These are phyloP conservation scores for Scutellaria minor DNA, from an alignment of 257 asterid genomes.

Conservation along the genomic window DNA sequence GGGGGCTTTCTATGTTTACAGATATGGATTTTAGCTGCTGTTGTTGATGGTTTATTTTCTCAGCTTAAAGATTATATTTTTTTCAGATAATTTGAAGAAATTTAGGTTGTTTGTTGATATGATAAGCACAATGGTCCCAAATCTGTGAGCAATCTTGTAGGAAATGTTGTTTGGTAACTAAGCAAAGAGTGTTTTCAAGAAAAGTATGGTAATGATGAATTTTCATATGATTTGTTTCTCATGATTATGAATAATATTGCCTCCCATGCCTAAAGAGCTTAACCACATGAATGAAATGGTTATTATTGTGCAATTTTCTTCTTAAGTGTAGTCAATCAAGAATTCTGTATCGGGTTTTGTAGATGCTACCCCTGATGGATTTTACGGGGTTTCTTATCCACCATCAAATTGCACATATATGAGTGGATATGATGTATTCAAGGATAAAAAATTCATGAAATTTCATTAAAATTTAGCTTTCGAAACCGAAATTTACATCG, in stretches of 20 bases:
- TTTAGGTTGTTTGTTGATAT: not conserved
- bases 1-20: not conserved
- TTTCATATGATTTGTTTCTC: conserved; percentile 14
- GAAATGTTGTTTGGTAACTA: conserved; percentile 3
- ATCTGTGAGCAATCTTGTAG: conserved; percentile 6
- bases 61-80: too few species aligned
- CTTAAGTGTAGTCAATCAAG: conserved; percentile 2
- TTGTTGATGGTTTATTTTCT: conserved; percentile 14
- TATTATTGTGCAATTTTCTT: not conserved
- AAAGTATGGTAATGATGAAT: conserved; percentile 22
- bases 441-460: too few species aligned
- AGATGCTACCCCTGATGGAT: not conserved
- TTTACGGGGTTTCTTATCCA: not conserved
- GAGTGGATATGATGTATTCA: not conserved
- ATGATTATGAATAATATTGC: conserved; percentile 37
- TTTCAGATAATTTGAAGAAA: not conserved
- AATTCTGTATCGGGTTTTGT: not conserved
- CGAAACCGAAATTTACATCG: too few species aligned
- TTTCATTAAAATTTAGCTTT: too few species aligned
- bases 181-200: conserved; percentile 31
- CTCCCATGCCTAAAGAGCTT: conserved; percentile 34
- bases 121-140: conserved; percentile 25
- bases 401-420: not conserved
- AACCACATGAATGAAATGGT: conserved; percentile 1
- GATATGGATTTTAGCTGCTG: conserved; percentile 9